Conservation (phyloP, 2,329 filamentous ascomycete genomes). For the Plectosphaerella sp. region DNA sequence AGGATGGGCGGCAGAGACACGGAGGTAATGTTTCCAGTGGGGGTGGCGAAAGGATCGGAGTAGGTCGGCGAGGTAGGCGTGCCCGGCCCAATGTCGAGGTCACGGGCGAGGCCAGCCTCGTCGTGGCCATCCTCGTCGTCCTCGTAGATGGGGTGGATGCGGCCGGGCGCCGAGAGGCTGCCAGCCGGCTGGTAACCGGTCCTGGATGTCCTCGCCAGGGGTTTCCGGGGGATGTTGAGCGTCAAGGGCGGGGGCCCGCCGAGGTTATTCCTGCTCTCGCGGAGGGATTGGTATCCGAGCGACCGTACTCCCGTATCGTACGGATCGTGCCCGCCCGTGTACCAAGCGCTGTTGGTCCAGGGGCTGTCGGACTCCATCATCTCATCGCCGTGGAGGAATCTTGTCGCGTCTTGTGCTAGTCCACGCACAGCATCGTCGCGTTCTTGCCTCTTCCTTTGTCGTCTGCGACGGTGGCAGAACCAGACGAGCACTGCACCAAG, state of each 20-base stretch:
- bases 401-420: conserved; percentile 43
- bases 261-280: conserved; percentile 18
- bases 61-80: conserved; percentile 31
- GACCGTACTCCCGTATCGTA: conserved; percentile 35
- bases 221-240: conserved; percentile 26
- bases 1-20: conserved; percentile 14
- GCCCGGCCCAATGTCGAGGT: conserved; percentile 16
- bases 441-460: conserved; percentile 22
- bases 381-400: conserved; percentile 35
- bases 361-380: conserved; percentile 42
- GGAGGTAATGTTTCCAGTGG: conserved; percentile 13
- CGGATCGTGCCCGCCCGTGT: conserved; percentile 38
- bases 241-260: conserved; percentile 15
- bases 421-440: conserved; percentile 41
- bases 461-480: conserved; percentile 43
- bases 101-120: conserved; percentile 13
- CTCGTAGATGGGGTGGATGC: conserved; percentile 56
- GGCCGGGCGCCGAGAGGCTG: conserved; percentile 22
- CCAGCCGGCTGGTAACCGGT: conserved; percentile 13
- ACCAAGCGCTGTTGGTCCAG: conserved; percentile 34
- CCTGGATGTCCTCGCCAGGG: conserved; percentile 16
- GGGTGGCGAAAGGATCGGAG: conserved; percentile 49
- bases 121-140: conserved; percentile 49
- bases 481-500: conserved; percentile 40
- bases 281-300: conserved; percentile 46